Base-by-base conservation (phyloP, 73 alveolate species). In the Tetrahymena elliotti region DNA sequence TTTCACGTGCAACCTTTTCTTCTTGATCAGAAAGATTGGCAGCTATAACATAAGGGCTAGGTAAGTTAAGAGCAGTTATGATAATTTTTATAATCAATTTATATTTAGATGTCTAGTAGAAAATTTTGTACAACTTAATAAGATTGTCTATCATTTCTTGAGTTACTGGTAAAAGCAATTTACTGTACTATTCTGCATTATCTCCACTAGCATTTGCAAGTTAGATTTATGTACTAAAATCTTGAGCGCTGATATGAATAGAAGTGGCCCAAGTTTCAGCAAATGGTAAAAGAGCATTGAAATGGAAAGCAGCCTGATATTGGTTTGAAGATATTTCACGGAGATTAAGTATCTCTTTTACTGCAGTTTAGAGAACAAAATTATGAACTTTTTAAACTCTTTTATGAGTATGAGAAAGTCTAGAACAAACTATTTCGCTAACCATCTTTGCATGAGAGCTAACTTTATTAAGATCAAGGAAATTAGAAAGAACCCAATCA, bases 361-460 rank as follows among this genome's bases (percentile, higher is more conserved):
- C 93, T 40, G 84, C 88, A 7, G 88, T 0, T 33, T 38, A 33
- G 22, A 94, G 83, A 20, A 94, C 93, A 33, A 84, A 94, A 27
- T 94, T 24, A 35, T 53, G 83, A 83, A 94, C 93, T 35, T 47
- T 88, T 54, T 47, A 40, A 27, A 94, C 52, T 88, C 96, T 94
- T n/a, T 94, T 94, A 33, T 38, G 47, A 84, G 93, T 27, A 52
- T 88, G 84, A 84, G 93, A 38, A 18, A 83, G 93, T n/a, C 84
- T 88, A 35, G 93, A 47, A 31, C 93, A 88, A 9, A 94, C 95
- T 15, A 94, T 94, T 52, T 94, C 96, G 11, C 95, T 94, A 36
- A 93, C 52, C 33, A 94, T 35, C 93, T 94, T 94, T 18, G 96
- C 96, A 88, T 94, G 96, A 84, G 96, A 94, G 52, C 93, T 83